Percentiles rank a stretch among this genome's conserved stretches.
Evolutionary conservation across 768 basidiomycete species (phyloP).

Genomic region (Trametes cingulata): DNA sequence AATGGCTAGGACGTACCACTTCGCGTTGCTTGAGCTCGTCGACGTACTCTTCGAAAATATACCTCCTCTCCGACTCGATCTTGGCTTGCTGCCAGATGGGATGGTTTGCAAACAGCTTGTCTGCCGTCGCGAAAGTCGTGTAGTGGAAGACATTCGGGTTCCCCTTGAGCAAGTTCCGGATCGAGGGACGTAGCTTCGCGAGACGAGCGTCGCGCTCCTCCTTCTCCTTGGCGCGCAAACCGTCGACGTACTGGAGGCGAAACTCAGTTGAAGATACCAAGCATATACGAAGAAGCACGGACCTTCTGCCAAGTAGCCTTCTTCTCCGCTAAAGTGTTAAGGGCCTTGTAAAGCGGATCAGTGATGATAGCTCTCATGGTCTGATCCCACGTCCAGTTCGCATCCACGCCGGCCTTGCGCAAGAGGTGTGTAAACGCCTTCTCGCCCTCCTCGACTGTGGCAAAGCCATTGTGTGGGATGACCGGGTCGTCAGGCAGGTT

Average conservation of each 20-base stretch:
- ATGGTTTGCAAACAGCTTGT: slow-evolving; percentile 81
- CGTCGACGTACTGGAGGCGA: slow-evolving; percentile 66
- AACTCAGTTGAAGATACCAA: not conserved
- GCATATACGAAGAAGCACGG: slow-evolving; percentile 22
- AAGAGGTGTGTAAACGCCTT: slow-evolving; percentile 92
- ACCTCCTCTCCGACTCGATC: slow-evolving; percentile 80
- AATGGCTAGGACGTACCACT: slow-evolving; percentile 57
- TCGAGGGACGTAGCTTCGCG: slow-evolving; percentile 81
- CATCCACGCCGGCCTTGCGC: slow-evolving; percentile 86
- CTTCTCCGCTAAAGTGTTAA: slow-evolving; percentile 92
- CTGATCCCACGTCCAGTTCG: slow-evolving; percentile 96
- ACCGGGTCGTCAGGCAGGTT: slow-evolving; percentile 85
- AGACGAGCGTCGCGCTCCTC: slow-evolving; percentile 85
- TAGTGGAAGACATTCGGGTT: slow-evolving; percentile 90
- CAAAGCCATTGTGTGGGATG: slow-evolving; percentile 88
- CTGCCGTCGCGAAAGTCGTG: slow-evolving; percentile 87
- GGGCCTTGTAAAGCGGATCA: slow-evolving; percentile 93
- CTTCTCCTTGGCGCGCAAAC: slow-evolving; percentile 76
- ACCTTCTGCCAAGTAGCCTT: slow-evolving; percentile 95
- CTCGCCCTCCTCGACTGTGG: slow-evolving; percentile 86
- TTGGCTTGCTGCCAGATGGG: slow-evolving; percentile 90
- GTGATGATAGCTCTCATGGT: slow-evolving; percentile 98
- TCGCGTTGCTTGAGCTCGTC: slow-evolving; percentile 83
- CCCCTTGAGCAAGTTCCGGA: slow-evolving; percentile 83
- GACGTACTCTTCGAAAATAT: slow-evolving; percentile 93